Base-by-base conservation (phyloP, 2,329 filamentous ascomycete genomes). In the Aspergillus ustus region DNA sequence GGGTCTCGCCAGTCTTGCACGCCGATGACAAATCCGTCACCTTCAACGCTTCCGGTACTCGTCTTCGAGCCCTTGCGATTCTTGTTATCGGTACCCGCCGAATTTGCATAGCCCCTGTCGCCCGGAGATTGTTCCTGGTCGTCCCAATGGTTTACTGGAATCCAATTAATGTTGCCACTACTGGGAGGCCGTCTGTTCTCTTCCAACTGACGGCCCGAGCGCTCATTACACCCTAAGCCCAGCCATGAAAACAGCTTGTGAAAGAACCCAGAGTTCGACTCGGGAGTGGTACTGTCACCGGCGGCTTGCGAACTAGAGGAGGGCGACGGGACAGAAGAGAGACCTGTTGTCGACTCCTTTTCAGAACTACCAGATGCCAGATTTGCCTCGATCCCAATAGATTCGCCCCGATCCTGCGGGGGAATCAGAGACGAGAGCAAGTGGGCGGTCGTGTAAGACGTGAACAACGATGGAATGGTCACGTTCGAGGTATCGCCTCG, bases 401-500 rank as follows among this genome's bases (percentile, higher is more conserved):
- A 84, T 65, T 88, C 85, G 51, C 87, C 82, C 57, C 86, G 86
- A 67, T 83, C 85, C 51, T 89, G 88, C 1, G 87, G 85, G 55
- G 93, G 91, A 61, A 95, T 89, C 63, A 98, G 83, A 7, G 93
- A 93, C 1, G 93, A 96, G 17, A 99, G 84, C 15, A 99, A 83
- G 75, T 97, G 94, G 1, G 95, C 95, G 0, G 94, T 98, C 0
- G 93, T 98, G 69, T 95, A 88, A 0, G 94, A 96, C 0, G 95
- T 98, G 77, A 99, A 99, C 9, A 98, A 84, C 0, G 95, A 92
- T 1, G 95, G 93, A 57, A 99, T 97, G 0, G 92, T 92, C 67
- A 98, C 87, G 71, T 97, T 97, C 37, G 93, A 96, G 3, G 94
- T 97, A 73, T 98, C 93, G 43, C 94, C 95, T 71, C 91, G 88